A percentile compares a stretch with the other conserved stretches of the same genome.
Conservation (phyloP, 345 rosid genomes). For the Mangifera indica region DNA sequence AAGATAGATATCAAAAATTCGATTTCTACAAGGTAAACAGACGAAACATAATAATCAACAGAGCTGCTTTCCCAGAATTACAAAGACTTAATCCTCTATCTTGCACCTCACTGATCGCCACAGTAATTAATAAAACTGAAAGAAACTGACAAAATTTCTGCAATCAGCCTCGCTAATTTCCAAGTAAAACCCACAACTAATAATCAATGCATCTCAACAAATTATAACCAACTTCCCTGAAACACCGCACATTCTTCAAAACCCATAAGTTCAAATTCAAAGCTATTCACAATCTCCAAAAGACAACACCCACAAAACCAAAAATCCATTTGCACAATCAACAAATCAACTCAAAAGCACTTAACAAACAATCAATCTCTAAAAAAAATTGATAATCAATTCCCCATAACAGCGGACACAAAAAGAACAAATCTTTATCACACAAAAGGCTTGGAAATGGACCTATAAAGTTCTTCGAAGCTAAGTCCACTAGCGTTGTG, state of each 20-base stretch:
- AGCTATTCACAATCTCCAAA: not conserved
- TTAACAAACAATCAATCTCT: no score
- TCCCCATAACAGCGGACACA: not conserved
- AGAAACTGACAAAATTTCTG: not conserved
- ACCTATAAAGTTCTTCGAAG: constrained; percentile 76
- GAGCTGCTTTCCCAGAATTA: not conserved
- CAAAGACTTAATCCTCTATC: not conserved
- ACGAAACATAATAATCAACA: not conserved
- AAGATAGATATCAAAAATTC: not conserved
- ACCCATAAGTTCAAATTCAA: not conserved
- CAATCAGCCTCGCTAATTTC: not conserved
- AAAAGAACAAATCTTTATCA: not conserved
- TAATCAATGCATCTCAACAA: not conserved
- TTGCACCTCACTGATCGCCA: not conserved
- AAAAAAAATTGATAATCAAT: not conserved
- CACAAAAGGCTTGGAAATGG: not conserved
- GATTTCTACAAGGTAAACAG: not conserved
- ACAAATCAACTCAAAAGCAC: not conserved
- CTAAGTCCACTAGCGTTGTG: constrained; percentile 75
- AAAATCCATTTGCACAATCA: not conserved
- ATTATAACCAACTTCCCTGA: not conserved
- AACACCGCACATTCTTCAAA: not conserved
- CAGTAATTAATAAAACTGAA: no score
- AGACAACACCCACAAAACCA: not conserved
- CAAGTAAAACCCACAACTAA: not conserved